These are phyloP conservation scores for Naematelia aurantialba DNA, from an alignment of 768 basidiomycete species.

Conservation along the genomic window DNA sequence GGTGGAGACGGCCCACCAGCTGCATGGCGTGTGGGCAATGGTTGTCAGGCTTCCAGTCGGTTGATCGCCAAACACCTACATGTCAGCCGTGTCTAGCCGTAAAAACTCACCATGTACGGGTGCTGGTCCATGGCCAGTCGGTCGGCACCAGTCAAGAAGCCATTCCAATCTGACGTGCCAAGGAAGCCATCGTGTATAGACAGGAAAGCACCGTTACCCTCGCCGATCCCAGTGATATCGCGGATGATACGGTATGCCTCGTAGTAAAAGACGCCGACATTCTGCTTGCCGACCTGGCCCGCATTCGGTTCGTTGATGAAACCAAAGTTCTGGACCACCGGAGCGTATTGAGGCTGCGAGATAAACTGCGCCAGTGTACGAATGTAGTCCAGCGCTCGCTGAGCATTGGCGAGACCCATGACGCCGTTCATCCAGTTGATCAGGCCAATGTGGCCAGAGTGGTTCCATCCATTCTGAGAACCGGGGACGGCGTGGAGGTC, in stretches of 20 bases:
- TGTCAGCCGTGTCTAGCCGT: neutral
- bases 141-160: constrained; percentile 50
- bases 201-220: constrained; percentile 62
- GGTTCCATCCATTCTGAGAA: constrained; percentile 69
- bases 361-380: constrained; percentile 91
- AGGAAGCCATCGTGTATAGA: constrained; percentile 65
- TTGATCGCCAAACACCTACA: constrained; percentile 37
- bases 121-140: constrained; percentile 44
- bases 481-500: constrained; percentile 67
- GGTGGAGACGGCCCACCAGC: constrained; percentile 38
- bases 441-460: constrained; percentile 70
- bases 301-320: constrained; percentile 51
- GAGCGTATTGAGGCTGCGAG: constrained; percentile 44
- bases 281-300: constrained; percentile 31
- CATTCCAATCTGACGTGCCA: constrained; percentile 55
- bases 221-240: constrained; percentile 67
- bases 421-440: constrained; percentile 53
- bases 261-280: constrained; percentile 50
- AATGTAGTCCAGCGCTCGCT: constrained; percentile 85
- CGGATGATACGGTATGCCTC: constrained; percentile 61
- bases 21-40: constrained; percentile 33
- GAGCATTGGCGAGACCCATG: constrained; percentile 96
- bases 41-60: constrained; percentile 22
- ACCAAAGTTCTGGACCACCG: constrained; percentile 47
- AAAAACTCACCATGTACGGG: constrained; percentile 40